A percentile compares a stretch with the other conserved stretches of the same genome.
Conservation (phyloP, 1,284 basidiomycete genomes). For the Apiotrichum laibachii region DNA sequence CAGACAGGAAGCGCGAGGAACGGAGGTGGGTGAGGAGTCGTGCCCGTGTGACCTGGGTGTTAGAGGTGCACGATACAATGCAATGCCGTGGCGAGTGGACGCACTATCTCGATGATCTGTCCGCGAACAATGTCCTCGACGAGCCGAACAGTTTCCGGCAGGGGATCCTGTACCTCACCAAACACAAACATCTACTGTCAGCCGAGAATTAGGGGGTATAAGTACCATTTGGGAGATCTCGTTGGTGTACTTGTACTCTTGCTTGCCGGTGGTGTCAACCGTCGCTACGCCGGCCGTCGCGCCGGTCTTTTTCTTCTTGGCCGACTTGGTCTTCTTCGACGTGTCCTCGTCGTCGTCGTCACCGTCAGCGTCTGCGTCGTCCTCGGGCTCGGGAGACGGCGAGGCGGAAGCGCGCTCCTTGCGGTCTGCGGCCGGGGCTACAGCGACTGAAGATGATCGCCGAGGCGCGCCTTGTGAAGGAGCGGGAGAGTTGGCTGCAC, state of each 20-base stretch:
- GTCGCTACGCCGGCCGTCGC: conserved; percentile 7
- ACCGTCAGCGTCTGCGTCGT: conserved; percentile 34
- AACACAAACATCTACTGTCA: conserved; percentile 85
- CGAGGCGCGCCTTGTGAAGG: neutral
- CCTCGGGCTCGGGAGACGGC: conserved; percentile 30
- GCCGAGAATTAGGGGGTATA: neutral
- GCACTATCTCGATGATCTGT: conserved; percentile 87
- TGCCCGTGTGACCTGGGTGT: conserved; percentile 78
- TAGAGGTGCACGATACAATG: neutral
- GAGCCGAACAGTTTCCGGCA: conserved; percentile 79
- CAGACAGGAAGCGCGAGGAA: conserved; percentile 77
- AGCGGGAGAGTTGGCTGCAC: conserved; percentile 11
- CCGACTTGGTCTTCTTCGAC: conserved; percentile 12
- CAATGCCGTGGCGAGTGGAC: conserved; percentile 28
- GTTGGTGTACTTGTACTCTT: conserved; percentile 68
- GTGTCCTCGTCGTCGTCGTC: conserved; percentile 38
- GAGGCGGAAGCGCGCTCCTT: conserved; percentile 14
- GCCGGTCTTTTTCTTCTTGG: conserved; percentile 29
- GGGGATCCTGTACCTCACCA: conserved; percentile 87
- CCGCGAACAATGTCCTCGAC: conserved; percentile 95
- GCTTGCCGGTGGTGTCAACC: conserved; percentile 20
- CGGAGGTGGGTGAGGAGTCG: conserved; percentile 76
- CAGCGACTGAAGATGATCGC: neutral
- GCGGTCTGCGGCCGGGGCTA: neutral
- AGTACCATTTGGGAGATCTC: conserved; percentile 80